Base-by-base conservation (phyloP, 345 rosid genomes). In the Microthlaspi erraticum region DNA sequence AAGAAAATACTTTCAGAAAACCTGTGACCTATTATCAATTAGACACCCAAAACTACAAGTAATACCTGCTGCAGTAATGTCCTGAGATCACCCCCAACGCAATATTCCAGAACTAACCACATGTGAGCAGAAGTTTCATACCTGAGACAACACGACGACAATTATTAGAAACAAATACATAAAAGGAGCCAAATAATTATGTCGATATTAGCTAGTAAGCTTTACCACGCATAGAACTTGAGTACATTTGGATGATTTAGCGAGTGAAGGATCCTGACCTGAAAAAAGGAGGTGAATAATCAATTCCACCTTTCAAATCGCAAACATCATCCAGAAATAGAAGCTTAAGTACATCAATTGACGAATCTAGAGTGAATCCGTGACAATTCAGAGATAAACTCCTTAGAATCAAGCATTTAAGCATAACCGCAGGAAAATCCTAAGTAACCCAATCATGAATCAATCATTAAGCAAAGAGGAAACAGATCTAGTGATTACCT, bases 51-150 rank as follows among this genome's bases (percentile, higher is more conserved):
- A 33, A 59, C 0, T 58, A 71, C 33, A 66, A 77, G 45, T 13
- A 5, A 8, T 86, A 95, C 99, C 98, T 95, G 98, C 56, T 85
- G 85, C 75, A 92, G 54, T 72, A 95, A 82, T 55, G 86, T 80
- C 88, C 84, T 84, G 38, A 95, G 86, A 82, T 95, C 96, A 73
- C 99, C 98, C 13, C 99, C 97, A 46, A 92, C 96, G 31, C 98
- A 92, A 72, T 88, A 95, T 70, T 95, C 99, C 86, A 95, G 75
- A 79, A 95, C 96, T 72, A 95, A 81, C 98, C 99, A 95, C 87
- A 95, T 78, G 77, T 95, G 99, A 38, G 97, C 92, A 36, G 98
- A 85, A 49, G 99, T 92, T 83, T 94, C 99, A 49, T 92, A 91
- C 97, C 97, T 94, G 48, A 70, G 46, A 32, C 46, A 65, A 42